These are phyloP conservation scores for Kodamaea jinghongensis DNA, from an alignment of 805 yeast genomes.

Conservation along the genomic window DNA sequence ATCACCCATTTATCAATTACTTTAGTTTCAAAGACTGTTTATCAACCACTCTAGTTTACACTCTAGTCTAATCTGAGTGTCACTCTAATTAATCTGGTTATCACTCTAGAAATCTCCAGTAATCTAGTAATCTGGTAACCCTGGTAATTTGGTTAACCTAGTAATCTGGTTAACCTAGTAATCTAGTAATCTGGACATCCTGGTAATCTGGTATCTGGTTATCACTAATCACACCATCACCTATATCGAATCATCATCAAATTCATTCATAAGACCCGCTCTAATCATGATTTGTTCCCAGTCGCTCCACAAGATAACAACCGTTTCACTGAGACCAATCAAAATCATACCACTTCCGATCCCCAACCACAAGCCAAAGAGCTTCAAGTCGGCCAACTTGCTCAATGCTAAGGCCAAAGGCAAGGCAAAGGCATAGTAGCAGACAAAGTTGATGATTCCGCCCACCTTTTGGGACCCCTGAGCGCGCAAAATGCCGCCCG, in stretches of 20 bases:
- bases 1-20: too few species aligned
- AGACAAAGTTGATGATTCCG: constrained; percentile 63
- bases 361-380: constrained; percentile 74
- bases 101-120: too few species aligned
- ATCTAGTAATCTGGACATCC: too few species aligned
- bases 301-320: constrained; percentile 46
- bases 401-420: constrained; percentile 66
- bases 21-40: too few species aligned
- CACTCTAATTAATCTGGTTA: too few species aligned
- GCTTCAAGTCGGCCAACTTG: constrained; percentile 37
- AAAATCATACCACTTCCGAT: constrained; percentile 61
- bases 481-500: constrained; percentile 72
- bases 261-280: constrained; percentile 14
- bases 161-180: too few species aligned
- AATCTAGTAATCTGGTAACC: too few species aligned
- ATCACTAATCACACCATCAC: too few species aligned
- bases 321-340: constrained; percentile 49
- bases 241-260: constrained; percentile 3
- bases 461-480: constrained; percentile 76
- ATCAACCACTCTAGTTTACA: too few species aligned
- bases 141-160: too few species aligned
- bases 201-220: too few species aligned
- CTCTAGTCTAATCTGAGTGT: too few species aligned
- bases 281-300: constrained; percentile 48
- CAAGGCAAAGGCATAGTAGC: constrained; percentile 68